Conservation (phyloP, 1,284 basidiomycete genomes). For the Malassezia yamatoensis region DNA sequence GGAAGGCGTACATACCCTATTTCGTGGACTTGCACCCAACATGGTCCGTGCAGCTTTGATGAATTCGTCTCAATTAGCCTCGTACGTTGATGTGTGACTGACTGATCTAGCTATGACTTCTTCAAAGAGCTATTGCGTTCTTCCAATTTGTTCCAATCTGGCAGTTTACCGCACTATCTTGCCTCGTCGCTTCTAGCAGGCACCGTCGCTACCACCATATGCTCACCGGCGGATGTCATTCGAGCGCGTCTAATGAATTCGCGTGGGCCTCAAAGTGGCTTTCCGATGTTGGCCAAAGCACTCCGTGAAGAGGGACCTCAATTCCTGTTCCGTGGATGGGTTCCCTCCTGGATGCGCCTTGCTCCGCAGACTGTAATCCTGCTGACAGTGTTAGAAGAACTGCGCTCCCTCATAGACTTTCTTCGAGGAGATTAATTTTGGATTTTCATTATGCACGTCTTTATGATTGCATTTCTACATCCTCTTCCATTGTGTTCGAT, state of each 20-base stretch:
- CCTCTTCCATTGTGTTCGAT: not conserved
- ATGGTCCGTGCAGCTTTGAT: constrained; percentile 53
- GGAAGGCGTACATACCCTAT: constrained; percentile 50
- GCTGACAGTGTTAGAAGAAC: constrained; percentile 41
- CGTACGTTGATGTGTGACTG: constrained; percentile 51
- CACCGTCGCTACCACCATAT: constrained; percentile 52
- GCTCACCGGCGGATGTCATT: constrained; percentile 49
- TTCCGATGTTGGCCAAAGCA: constrained; percentile 26
- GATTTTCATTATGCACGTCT: not conserved
- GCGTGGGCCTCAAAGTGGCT: constrained; percentile 18
- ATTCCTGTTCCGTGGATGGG: constrained; percentile 55
- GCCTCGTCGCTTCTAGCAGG: constrained; percentile 52
- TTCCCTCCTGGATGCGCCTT: constrained; percentile 51
- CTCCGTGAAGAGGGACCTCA: constrained; percentile 49
- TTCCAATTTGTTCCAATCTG: constrained; percentile 49
- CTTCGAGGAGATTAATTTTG: not conserved
- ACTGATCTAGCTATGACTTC: constrained; percentile 34
- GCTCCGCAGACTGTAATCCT: constrained; percentile 45
- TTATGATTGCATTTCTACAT: constrained; percentile 1
- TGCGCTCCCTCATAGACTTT: constrained; percentile 34
- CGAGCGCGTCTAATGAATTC: constrained; percentile 52
- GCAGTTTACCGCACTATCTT: constrained; percentile 51
- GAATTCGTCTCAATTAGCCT: constrained; percentile 49
- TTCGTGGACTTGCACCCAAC: constrained; percentile 52
- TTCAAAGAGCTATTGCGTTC: constrained; percentile 52